Conservation (phyloP, 495 filamentous ascomycete genomes). For the Daldinia childiae region DNA sequence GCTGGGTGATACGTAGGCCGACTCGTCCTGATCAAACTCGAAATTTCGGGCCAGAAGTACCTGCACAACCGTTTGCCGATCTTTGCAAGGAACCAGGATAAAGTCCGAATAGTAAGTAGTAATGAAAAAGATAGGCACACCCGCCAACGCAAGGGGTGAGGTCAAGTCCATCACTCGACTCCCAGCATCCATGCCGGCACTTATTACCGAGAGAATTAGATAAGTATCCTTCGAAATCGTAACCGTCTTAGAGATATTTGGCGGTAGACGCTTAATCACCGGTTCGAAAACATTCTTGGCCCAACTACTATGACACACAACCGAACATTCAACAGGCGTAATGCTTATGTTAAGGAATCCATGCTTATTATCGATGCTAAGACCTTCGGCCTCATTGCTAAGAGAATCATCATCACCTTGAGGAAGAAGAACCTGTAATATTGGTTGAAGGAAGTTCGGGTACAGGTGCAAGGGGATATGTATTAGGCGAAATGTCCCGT, state of each 20-base stretch:
- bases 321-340: constrained; percentile 90
- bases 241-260: constrained; percentile 61
- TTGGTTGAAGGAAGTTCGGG: constrained; percentile 80
- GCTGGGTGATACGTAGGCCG: constrained; percentile 74
- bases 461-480: constrained; percentile 90
- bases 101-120: constrained; percentile 98
- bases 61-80: constrained; percentile 74
- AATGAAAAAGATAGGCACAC: constrained; percentile 97
- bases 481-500: constrained; percentile 85
- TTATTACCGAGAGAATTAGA: constrained; percentile 86
- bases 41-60: constrained; percentile 85
- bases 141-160: constrained; percentile 87
- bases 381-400: constrained; percentile 51
- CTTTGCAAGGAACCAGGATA: constrained; percentile 85
- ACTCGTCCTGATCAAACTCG: constrained; percentile 74
- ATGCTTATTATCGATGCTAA: constrained; percentile 63
- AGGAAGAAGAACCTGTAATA: constrained; percentile 82
- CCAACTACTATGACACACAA: constrained; percentile 82
- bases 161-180: constrained; percentile 92
- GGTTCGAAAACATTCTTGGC: constrained; percentile 79
- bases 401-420: constrained; percentile 43
- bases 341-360: constrained; percentile 93
- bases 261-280: constrained; percentile 63
- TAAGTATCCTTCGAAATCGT: constrained; percentile 84
- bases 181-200: constrained; percentile 90